Conservation (phyloP, 257 asterid species). For the Gynochthodes officinalis region DNA sequence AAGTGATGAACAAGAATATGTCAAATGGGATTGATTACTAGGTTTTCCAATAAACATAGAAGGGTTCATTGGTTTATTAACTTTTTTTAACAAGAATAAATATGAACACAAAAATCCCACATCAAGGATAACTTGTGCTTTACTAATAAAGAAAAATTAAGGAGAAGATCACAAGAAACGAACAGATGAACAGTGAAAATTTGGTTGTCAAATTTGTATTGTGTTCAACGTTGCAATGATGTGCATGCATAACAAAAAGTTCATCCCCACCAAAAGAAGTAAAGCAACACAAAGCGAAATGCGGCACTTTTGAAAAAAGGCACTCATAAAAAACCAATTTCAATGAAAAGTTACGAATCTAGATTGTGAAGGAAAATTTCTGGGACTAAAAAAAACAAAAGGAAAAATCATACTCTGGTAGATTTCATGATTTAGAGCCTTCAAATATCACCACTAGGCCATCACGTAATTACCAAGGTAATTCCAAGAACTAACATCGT, state of each 20-base stretch:
- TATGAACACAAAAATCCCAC: background rate
- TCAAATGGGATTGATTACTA: no score
- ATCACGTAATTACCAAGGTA: no score
- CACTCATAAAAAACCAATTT: no score
- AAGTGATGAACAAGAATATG: no score
- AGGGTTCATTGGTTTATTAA: background rate
- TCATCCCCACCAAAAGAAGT: slow-evolving; percentile 26
- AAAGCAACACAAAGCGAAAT: slow-evolving; percentile 20
- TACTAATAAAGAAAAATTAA: background rate
- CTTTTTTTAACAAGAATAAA: background rate
- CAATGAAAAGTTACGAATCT: background rate
- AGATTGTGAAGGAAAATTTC: background rate
- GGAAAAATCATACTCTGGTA: no score
- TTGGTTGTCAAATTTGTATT: background rate
- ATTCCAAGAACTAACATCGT: no score
- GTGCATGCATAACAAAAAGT: slow-evolving; percentile 8
- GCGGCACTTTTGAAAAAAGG: slow-evolving; percentile 7
- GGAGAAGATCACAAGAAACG: no score
- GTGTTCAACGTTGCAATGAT: background rate
- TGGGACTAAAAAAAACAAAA: no score
- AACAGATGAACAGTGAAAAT: background rate
- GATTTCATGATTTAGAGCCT: no score
- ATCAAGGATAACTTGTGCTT: background rate
- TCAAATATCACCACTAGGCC: no score
- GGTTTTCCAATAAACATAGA: background rate